Evolutionary conservation across 164 flowering plant species (phyloP).

Genomic region (Paratinospora sagittata): DNA sequence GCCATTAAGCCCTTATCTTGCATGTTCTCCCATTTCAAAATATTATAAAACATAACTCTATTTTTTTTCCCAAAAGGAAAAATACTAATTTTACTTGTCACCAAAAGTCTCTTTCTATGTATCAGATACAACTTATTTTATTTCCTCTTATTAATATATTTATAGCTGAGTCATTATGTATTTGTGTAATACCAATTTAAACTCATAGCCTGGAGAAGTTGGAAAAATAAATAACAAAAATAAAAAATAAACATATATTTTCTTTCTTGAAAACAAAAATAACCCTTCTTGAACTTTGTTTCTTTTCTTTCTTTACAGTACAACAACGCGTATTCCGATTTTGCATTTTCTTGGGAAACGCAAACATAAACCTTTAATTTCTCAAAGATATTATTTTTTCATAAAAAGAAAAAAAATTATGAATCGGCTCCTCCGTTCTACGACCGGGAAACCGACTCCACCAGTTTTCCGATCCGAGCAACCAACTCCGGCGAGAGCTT

Average conservation of each 20-base stretch:
- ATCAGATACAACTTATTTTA: too few relatives aligned
- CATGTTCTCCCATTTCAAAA: too few relatives aligned
- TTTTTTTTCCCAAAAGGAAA: too few relatives aligned
- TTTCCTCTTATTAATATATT: too few relatives aligned
- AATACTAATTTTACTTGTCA: too few relatives aligned
- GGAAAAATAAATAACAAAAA: too few relatives aligned
- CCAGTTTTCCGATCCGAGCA: slow-evolving; percentile 52
- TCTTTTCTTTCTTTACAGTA: background rate
- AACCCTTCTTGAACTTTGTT: background rate
- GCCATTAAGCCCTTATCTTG: too few relatives aligned
- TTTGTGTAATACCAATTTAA: too few relatives aligned
- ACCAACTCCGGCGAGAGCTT: slow-evolving; percentile 52
- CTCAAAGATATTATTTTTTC: background rate
- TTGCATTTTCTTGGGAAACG: background rate
- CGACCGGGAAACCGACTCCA: slow-evolving; percentile 52
- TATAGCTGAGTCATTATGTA: too few relatives aligned
- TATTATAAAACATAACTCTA: too few relatives aligned
- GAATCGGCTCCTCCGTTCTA: background rate
- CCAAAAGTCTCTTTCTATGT: too few relatives aligned
- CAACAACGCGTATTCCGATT: slow-evolving; percentile 11
- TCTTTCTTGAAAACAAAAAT: background rate
- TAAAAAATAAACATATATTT: background rate
- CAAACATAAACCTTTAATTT: background rate
- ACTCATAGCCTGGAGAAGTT: background rate
- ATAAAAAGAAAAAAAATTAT: background rate